phyloP scores from a whole-genome alignment of 257 asterid genomes.

The Paraleonurus japonicus region DNA sequence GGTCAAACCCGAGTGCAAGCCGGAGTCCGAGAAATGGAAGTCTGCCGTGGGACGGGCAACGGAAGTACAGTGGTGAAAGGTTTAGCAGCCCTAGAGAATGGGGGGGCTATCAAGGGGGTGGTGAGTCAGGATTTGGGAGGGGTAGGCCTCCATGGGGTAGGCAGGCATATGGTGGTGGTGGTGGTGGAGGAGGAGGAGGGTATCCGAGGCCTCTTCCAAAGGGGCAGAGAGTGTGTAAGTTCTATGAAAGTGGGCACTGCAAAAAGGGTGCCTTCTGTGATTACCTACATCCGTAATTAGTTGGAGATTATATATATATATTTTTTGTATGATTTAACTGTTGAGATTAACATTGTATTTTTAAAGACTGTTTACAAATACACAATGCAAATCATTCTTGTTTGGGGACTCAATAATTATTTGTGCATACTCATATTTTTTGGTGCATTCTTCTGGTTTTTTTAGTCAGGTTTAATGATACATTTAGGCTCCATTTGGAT shows the following conservation, averaged over 20 bases:
- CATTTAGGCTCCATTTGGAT: too few species aligned
- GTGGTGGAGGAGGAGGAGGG: constrained; percentile 44
- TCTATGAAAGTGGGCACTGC: constrained; percentile 88
- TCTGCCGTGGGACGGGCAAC: constrained; percentile 66
- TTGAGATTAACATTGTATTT: neutral
- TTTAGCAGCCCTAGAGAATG: constrained; percentile 66
- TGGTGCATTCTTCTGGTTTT: neutral
- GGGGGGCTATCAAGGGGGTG: constrained; percentile 50
- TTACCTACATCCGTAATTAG: constrained; percentile 68
- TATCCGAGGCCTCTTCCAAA: constrained; percentile 62
- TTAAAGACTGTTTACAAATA: neutral
- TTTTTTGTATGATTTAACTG: constrained; percentile 31
- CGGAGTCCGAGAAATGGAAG: constrained; percentile 48
- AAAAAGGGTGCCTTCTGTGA: constrained; percentile 89
- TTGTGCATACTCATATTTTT: neutral
- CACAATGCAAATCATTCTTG: neutral
- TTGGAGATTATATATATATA: neutral
- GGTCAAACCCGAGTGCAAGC: constrained; percentile 55
- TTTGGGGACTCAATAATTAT: too few species aligned
- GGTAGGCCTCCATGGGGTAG: constrained; percentile 70
- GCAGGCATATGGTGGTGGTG: constrained; percentile 61
- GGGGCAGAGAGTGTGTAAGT: constrained; percentile 86
- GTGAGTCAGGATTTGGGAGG: constrained; percentile 48
- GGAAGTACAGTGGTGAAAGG: constrained; percentile 64
- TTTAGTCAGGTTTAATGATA: too few species aligned